phyloP scores from a whole-genome alignment of 2,329 filamentous ascomycete genomes.

The Alternaria infectoria region DNA sequence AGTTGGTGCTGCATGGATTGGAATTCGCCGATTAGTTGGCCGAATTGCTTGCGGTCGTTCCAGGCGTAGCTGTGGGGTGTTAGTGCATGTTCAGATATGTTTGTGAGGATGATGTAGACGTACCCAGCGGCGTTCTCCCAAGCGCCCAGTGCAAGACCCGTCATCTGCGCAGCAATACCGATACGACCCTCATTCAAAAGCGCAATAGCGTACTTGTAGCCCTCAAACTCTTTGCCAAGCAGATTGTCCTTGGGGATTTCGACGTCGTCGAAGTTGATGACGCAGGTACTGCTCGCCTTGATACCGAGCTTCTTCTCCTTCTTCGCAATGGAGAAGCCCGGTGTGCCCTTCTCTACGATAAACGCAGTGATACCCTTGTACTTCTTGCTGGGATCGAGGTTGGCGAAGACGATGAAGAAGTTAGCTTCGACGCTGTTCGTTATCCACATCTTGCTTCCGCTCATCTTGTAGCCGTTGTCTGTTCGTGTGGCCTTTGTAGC shows the following conservation, averaged over 20 bases:
- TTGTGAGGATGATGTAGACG: slow-evolving; percentile 31
- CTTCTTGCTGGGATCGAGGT: slow-evolving; percentile 87
- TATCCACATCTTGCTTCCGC: slow-evolving; percentile 99
- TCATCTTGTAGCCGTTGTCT: slow-evolving; percentile 81
- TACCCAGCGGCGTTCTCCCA: slow-evolving; percentile 90
- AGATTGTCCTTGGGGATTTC: slow-evolving; percentile 87
- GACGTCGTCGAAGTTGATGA: slow-evolving; percentile 96
- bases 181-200: slow-evolving; percentile 96
- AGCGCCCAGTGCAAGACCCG: slow-evolving; percentile 88
- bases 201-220: slow-evolving; percentile 97
- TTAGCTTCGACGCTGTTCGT: slow-evolving; percentile 94
- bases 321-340: slow-evolving; percentile 94
- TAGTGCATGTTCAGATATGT: not conserved
- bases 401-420: slow-evolving; percentile 98
- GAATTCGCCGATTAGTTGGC: slow-evolving; percentile 91
- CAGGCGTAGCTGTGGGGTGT: slow-evolving; percentile 74
- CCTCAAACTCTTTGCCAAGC: slow-evolving; percentile 85
- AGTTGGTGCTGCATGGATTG: slow-evolving; percentile 99
- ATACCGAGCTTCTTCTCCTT: slow-evolving; percentile 99
- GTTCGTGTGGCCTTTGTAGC: slow-evolving; percentile 89
- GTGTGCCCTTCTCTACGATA: slow-evolving; percentile 85
- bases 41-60: slow-evolving; percentile 98
- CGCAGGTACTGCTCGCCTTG: slow-evolving; percentile 92
- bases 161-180: slow-evolving; percentile 98
- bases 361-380: slow-evolving; percentile 98